Base-by-base conservation (phyloP, 1,284 basidiomycete genomes). In the Trametes hirsuta region DNA sequence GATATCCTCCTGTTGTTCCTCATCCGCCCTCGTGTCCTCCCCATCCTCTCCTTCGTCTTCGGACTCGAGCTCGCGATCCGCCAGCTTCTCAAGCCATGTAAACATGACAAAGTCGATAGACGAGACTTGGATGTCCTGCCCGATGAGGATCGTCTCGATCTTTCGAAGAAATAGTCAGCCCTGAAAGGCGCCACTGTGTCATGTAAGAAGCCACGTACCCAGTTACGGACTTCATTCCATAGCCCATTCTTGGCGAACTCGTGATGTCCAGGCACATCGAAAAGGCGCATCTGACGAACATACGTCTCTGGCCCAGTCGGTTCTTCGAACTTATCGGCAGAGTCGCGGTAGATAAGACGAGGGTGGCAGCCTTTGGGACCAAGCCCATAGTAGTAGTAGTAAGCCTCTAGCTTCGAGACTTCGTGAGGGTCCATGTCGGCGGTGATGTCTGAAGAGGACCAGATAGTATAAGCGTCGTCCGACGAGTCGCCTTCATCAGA, bases 311-410 rank as follows among this genome's bases (percentile, higher is more conserved):
- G 76, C 40, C 76, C 78, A 55, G 68, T 47, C 22, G 77, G 76
- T 52, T 52, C 54, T 25, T 54, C 61, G 68, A 75, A 80, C 11
- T 58, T 53, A 56, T 79, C 77, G 25, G 41, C 51, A 6, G 75
- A 78, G 4, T 69, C 72, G 67, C 78, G 64, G 61, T 67, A 77
- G 63, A 79, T 71, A 18, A 79, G 69, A 68, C 73, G 74, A 47
- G 78, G 78, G 14, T 76, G 72, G 37, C 44, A 64, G 8, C 66
- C 55, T 25, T 65, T 74, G 6, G 53, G 57, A 36, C 42, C 52
- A 18, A 53, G 15, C 8, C 52, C 52, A 14, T 14, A 25, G 24
- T 53, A 53, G 42, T 53, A 53, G 34, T 35, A 37, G 21, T 45
- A 35, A 21, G 52, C 52, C 42, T 34, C 52, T 25, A 37, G 44